Evolutionary conservation across 768 basidiomycete species (phyloP).

Genomic region (Podaxis sp.): DNA sequence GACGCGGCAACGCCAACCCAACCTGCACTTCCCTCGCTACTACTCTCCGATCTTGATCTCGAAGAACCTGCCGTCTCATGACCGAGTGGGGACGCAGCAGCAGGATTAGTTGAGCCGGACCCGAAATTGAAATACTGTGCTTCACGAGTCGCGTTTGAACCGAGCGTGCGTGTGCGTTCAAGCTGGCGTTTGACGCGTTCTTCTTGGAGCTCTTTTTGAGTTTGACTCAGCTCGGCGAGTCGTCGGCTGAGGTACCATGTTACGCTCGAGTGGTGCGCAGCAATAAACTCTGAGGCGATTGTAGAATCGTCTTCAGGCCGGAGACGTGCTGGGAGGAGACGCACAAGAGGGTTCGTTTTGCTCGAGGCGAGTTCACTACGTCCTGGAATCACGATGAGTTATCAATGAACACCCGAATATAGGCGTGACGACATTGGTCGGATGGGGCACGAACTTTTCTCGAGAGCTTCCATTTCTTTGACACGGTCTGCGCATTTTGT

Average conservation of each 20-base stretch:
- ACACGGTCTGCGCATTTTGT: constrained; percentile 85
- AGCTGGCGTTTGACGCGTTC: constrained; percentile 86
- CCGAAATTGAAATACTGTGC: constrained; percentile 39
- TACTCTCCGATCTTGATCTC: constrained; percentile 25
- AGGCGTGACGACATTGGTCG: neutral
- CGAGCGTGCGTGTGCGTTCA: constrained; percentile 81
- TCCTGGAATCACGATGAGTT: constrained; percentile 36
- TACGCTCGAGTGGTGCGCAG: constrained; percentile 92
- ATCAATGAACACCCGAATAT: constrained; percentile 18
- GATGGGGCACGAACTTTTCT: constrained; percentile 67
- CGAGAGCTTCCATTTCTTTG: constrained; percentile 82
- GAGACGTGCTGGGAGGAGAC: constrained; percentile 72
- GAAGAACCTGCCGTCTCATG: constrained; percentile 27
- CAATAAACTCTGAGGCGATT: constrained; percentile 64
- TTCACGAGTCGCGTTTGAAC: constrained; percentile 73
- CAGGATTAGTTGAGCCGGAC: constrained; percentile 26
- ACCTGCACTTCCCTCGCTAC: constrained; percentile 13
- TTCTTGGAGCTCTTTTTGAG: constrained; percentile 88
- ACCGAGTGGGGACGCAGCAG: constrained; percentile 17
- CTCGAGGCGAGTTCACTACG: constrained; percentile 66
- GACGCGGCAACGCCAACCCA: constrained; percentile 64
- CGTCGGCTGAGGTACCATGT: constrained; percentile 88
- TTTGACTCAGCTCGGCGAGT: constrained; percentile 75
- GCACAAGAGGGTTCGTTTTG: constrained; percentile 61
- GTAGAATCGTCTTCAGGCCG: constrained; percentile 48